phyloP scores from a whole-genome alignment of 2,329 filamentous ascomycete species.

The Fusarium virguliforme region DNA sequence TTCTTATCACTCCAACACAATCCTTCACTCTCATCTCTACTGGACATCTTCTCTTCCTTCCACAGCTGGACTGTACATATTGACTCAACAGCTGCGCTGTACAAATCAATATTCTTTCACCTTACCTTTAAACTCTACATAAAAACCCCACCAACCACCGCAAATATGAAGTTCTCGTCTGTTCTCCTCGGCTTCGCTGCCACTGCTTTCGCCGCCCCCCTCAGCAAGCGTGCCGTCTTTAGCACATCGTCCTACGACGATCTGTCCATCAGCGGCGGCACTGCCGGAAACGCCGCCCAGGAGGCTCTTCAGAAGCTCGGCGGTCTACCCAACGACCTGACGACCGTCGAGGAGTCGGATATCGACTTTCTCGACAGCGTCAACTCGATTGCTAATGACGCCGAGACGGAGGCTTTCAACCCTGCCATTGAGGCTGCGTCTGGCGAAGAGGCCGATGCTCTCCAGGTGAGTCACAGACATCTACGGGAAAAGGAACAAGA shows the following conservation, averaged over 20 bases:
- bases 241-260: conserved; percentile 59
- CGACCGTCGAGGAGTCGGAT: conserved; percentile 63
- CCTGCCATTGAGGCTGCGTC: conserved; percentile 65
- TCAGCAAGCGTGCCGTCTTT: conserved; percentile 53
- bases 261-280: conserved; percentile 65
- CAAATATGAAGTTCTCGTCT: conserved; percentile 57
- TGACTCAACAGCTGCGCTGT: conserved; percentile 21
- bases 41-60: conserved; percentile 8
- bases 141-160: conserved; percentile 1
- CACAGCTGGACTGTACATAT: conserved; percentile 19
- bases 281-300: conserved; percentile 62
- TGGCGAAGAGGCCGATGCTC: conserved; percentile 64
- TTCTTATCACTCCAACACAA: neutral
- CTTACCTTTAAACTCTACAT: neutral
- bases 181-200: conserved; percentile 50
- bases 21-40: neutral
- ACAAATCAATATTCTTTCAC: neutral
- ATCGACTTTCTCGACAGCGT: conserved; percentile 66
- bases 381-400: conserved; percentile 68
- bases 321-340: conserved; percentile 59
- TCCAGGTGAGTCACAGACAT: conserved; percentile 58
- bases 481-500: accelerated
- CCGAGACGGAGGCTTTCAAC: conserved; percentile 70
- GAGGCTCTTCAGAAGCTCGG: conserved; percentile 61
- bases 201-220: conserved; percentile 52